Conservation (phyloP, 176 grass and related monocot genomes). For the Rhynchospora breviuscula region DNA sequence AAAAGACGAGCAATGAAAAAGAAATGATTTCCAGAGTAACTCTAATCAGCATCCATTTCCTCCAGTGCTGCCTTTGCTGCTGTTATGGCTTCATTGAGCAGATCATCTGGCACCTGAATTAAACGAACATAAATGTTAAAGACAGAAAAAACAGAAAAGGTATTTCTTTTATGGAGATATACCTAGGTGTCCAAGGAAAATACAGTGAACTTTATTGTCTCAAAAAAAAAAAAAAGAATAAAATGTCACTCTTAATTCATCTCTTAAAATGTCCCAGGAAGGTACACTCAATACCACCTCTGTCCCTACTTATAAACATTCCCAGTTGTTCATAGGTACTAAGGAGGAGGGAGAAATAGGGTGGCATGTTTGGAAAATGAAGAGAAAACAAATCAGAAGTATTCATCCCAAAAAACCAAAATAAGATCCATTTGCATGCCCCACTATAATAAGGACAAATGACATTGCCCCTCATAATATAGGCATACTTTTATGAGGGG, state of each 20-base stretch:
- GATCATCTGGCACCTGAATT: slow-evolving; percentile 55
- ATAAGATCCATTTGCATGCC: neutral
- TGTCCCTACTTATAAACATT: neutral
- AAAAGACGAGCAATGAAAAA: slow-evolving; percentile 15
- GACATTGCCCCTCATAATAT: neutral
- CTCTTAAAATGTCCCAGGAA: neutral
- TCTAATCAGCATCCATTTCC: slow-evolving; percentile 84
- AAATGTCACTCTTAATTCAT: neutral
- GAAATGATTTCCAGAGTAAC: neutral
- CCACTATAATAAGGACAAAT: neutral
- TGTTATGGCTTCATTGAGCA: slow-evolving; percentile 52
- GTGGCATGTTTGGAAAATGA: neutral
- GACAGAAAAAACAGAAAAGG: neutral
- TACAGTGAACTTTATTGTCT: neutral
- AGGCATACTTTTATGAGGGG: no score
- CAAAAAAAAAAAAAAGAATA: neutral
- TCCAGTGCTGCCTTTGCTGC: slow-evolving; percentile 60
- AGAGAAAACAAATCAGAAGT: neutral
- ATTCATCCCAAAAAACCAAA: neutral
- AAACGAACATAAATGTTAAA: slow-evolving; percentile 1
- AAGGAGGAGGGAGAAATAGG: neutral
- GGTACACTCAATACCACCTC: neutral
- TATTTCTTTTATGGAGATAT: neutral
- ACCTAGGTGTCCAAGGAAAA: neutral
- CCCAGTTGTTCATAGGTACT: neutral